Evolutionary conservation across 2,329 filamentous ascomycete species (phyloP).

Genomic region (Colletotrichum sp.): DNA sequence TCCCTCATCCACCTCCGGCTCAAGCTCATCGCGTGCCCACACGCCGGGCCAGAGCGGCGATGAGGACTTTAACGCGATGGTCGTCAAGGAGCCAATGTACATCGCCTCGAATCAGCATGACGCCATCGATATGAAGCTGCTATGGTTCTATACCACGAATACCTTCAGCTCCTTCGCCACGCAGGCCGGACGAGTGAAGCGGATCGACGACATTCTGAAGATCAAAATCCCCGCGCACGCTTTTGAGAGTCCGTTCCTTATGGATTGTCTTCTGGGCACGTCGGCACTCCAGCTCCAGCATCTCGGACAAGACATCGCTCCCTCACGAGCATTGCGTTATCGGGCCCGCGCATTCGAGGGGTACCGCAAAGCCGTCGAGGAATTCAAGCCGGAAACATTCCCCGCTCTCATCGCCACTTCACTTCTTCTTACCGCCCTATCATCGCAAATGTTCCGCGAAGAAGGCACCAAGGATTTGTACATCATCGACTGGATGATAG

Average conservation of each 20-base stretch:
- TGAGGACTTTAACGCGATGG: constrained; percentile 14
- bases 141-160: constrained; percentile 59
- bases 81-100: constrained; percentile 31
- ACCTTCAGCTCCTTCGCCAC: constrained; percentile 53
- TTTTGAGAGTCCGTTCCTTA: constrained; percentile 58
- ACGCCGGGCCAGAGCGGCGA: not conserved
- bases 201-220: constrained; percentile 49
- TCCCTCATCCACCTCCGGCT: constrained; percentile 2
- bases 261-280: constrained; percentile 59
- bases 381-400: constrained; percentile 48
- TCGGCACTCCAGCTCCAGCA: constrained; percentile 54
- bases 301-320: constrained; percentile 43
- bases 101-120: constrained; percentile 31
- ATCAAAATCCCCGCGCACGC: constrained; percentile 54
- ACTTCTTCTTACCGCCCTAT: constrained; percentile 55
- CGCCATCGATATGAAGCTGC: constrained; percentile 54
- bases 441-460: constrained; percentile 57
- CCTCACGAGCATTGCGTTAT: constrained; percentile 46
- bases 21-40: not conserved
- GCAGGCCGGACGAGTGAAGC: constrained; percentile 35
- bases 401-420: constrained; percentile 58
- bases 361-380: constrained; percentile 56
- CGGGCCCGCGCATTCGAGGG: constrained; percentile 55
- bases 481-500: constrained; percentile 60
- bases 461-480: constrained; percentile 48